These are phyloP conservation scores for Aspergillus sp. DNA, from an alignment of 2,329 filamentous ascomycete species.

Conservation along the genomic window DNA sequence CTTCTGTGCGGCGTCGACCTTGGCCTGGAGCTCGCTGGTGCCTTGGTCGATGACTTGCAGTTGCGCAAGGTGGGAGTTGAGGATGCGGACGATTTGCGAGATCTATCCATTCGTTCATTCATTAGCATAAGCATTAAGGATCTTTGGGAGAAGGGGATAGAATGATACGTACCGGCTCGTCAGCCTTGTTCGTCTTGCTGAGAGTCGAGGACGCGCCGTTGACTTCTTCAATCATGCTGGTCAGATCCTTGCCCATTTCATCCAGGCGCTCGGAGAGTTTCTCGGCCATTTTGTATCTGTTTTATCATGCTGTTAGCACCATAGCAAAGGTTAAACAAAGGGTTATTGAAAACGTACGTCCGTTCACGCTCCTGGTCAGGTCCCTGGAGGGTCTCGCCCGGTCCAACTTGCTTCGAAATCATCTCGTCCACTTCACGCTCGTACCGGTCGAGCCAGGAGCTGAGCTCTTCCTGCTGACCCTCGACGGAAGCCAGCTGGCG, in stretches of 20 bases:
- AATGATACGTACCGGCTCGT: constrained; percentile 72
- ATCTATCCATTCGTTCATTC: constrained; percentile 56
- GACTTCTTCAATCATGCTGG: constrained; percentile 97
- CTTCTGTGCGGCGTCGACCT: constrained; percentile 81
- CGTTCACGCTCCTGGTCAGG: constrained; percentile 94
- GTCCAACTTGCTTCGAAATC: constrained; percentile 76
- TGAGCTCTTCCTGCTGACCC: constrained; percentile 87
- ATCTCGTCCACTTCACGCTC: constrained; percentile 89
- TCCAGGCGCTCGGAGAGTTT: constrained; percentile 87
- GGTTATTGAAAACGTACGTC: constrained; percentile 60
- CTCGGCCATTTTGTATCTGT: constrained; percentile 83
- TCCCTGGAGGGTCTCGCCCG: constrained; percentile 74
- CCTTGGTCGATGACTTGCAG: constrained; percentile 92
- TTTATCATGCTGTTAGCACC: constrained; percentile 23
- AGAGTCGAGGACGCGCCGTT: constrained; percentile 88
- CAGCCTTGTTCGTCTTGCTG: constrained; percentile 84
- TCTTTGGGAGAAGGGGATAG: constrained; percentile 29
- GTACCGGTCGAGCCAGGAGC: constrained; percentile 84
- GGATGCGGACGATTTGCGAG: constrained; percentile 90
- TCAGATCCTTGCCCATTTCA: constrained; percentile 88
- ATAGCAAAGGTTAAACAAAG: neutral
- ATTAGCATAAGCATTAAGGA: neutral
- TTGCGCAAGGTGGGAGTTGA: constrained; percentile 89
- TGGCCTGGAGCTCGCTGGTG: constrained; percentile 75
- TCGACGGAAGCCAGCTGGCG: constrained; percentile 87